Evolutionary conservation across 139 green algal genomes (phyloP).

Genomic region (Parachlorella kessleri): DNA sequence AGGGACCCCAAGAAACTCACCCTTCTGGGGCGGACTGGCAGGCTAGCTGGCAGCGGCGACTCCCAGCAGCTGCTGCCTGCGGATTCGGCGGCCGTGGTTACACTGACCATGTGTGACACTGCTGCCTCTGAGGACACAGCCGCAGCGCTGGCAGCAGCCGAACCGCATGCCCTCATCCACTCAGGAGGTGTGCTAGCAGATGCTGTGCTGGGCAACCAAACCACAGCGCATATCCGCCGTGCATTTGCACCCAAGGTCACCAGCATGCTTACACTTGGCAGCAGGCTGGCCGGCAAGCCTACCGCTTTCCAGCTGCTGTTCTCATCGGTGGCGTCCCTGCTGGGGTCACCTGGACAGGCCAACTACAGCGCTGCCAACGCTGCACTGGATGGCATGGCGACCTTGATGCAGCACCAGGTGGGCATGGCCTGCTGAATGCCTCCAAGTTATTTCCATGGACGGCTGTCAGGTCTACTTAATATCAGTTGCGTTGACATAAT

Average conservation of each 20-base stretch:
- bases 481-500: too few species aligned
- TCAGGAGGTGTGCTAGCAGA: slow-evolving; percentile 74
- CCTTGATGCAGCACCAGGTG: neutral
- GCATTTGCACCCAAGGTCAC: slow-evolving; percentile 45
- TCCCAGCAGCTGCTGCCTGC: neutral
- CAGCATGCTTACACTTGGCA: neutral
- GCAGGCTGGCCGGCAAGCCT: neutral
- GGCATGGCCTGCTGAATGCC: neutral
- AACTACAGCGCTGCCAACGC: slow-evolving; percentile 83
- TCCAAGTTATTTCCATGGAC: too few species aligned
- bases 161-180: slow-evolving; percentile 53
- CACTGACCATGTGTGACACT: neutral
- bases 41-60: neutral
- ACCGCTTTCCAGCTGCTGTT: slow-evolving; percentile 27
- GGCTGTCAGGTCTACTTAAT: too few species aligned
- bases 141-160: neutral
- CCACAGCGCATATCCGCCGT: slow-evolving; percentile 8
- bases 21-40: slow-evolving; percentile 16
- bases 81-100: neutral
- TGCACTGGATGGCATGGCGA: slow-evolving; percentile 51
- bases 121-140: neutral
- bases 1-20: neutral
- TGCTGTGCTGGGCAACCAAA: slow-evolving; percentile 60
- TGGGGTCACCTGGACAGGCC: slow-evolving; percentile 76
- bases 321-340: slow-evolving; percentile 62